Percentiles rank a stretch among this genome's conserved stretches.
phyloP scores from a whole-genome alignment of 495 filamentous ascomycete genomes.

The Daldinia childiae region DNA sequence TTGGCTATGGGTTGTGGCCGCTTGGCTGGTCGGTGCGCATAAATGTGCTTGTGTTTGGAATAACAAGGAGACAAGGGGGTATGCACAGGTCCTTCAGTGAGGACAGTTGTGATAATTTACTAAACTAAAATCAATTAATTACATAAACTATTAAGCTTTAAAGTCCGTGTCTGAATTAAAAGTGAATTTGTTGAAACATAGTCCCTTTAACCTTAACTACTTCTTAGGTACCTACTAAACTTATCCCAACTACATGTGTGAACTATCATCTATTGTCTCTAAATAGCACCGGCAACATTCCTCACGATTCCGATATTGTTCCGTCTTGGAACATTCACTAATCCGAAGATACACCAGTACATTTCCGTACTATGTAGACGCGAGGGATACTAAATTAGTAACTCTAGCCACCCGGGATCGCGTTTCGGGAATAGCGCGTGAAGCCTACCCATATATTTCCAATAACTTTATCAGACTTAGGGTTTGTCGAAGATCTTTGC shows the following conservation, averaged over 20 bases:
- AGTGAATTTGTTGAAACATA: background rate
- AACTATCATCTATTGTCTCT: background rate
- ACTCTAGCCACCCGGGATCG: conserved; percentile 21
- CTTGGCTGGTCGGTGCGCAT: background rate
- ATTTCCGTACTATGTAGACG: too few relatives aligned
- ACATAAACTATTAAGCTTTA: background rate
- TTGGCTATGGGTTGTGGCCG: conserved; percentile 15
- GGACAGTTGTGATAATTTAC: conserved; percentile 1
- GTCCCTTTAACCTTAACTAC: too few relatives aligned
- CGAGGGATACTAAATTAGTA: conserved; percentile 5
- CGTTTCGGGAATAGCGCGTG: conserved; percentile 26
- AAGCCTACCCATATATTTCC: conserved; percentile 18
- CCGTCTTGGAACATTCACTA: background rate
- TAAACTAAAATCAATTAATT: background rate
- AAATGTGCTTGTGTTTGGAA: conserved; percentile 3
- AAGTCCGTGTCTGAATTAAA: background rate
- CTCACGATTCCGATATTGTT: background rate
- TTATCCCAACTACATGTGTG: too few relatives aligned
- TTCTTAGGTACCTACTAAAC: too few relatives aligned
- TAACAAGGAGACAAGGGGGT: background rate
- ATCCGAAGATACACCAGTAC: background rate
- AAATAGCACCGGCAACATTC: background rate
- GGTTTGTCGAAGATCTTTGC: conserved; percentile 37
- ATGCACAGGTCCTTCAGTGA: conserved; percentile 1
- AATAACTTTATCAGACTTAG: conserved; percentile 24